These are phyloP conservation scores for Colletotrichum tabaci DNA, from an alignment of 2,329 filamentous ascomycete genomes.

Conservation along the genomic window DNA sequence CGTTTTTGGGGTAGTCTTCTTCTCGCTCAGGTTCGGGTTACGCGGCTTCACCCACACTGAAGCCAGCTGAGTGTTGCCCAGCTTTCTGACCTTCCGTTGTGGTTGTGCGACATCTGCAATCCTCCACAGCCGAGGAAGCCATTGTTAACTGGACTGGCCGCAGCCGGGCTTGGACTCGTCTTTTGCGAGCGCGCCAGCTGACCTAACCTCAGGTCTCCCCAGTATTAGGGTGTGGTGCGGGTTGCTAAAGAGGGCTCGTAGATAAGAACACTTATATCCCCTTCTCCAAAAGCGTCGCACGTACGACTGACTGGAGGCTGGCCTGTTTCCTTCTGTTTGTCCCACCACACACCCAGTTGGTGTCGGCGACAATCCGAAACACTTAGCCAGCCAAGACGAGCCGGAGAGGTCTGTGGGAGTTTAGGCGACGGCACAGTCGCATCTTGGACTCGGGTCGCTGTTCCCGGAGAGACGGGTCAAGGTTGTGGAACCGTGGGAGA, in stretches of 20 bases:
- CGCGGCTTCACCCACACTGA: conserved; percentile 41
- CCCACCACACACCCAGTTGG: conserved; percentile 1
- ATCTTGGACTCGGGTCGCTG: conserved; percentile 15
- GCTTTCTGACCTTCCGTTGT: background rate
- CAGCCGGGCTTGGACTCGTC: conserved; percentile 1
- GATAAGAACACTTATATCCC: background rate
- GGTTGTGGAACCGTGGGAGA: conserved; percentile 7
- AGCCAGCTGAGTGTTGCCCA: conserved; percentile 19
- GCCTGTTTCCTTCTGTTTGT: background rate
- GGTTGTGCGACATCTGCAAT: conserved; percentile 16
- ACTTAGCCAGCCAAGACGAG: background rate
- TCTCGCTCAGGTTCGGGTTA: conserved; percentile 45
- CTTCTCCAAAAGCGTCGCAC: conserved; percentile 1
- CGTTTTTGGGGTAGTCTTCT: conserved; percentile 46
- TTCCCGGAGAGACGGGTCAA: conserved; percentile 14
- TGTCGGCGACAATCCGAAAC: conserved; percentile 12
- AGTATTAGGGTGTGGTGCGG: background rate
- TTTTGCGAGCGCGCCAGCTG: background rate
- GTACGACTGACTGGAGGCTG: conserved; percentile 1
- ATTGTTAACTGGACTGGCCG: background rate
- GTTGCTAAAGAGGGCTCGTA: background rate
- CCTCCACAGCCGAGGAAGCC: background rate
- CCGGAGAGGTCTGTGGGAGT: conserved; percentile 28
- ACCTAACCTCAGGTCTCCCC: background rate
- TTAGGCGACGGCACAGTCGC: conserved; percentile 22